Evolutionary conservation across 345 rosid species (phyloP), one percentile per base, ranked within the genome.

Genomic region (Boechera retrofracta): DNA sequence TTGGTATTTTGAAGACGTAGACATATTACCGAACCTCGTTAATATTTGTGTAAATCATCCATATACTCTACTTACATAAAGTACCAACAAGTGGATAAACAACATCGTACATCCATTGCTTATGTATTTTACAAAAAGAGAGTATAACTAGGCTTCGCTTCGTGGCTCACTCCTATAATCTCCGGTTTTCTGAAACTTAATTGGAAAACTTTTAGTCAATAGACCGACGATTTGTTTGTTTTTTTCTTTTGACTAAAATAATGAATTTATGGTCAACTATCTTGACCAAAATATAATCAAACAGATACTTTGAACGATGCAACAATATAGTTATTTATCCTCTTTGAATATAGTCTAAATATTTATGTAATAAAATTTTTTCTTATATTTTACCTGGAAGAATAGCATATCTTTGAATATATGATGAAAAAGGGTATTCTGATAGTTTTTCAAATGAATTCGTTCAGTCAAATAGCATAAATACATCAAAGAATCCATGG

Each of bases 251-350:
- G 8, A 18, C 26, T 10, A 66, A 44, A 21, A 18, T 5, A 21
- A 7, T 47, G 24, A 47, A 47, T 71, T 4, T 15, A 38, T 28
- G 26, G 69, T 63, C 69, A 72, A 72, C 32, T 51, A 39, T 29
- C 31, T 39, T 72, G 69, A 64, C 71, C 18, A 44, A 9, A 16
- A 39, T 52, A 53, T 64, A 18, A 18, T 64, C 52, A 48, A 72
- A 48, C 12, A 10, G 39, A n/a, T 26, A 62, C 9, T 63, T 63
- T 64, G 35, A 53, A 62, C 47, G 3, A 45, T 55, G 55, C 47
- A 33, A 35, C 57, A 36, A 28, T 11, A 10, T 4, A 53, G 21
- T 4, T 53, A 53, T 11, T 13, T 6, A 64, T 13, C 7, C 10
- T 41, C 47, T 36, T 42, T 29, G 42, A 51, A 12, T 41, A 11